These are phyloP conservation scores for Hysterium pulicare DNA, from an alignment of 2,329 filamentous ascomycete species.

Conservation along the genomic window DNA sequence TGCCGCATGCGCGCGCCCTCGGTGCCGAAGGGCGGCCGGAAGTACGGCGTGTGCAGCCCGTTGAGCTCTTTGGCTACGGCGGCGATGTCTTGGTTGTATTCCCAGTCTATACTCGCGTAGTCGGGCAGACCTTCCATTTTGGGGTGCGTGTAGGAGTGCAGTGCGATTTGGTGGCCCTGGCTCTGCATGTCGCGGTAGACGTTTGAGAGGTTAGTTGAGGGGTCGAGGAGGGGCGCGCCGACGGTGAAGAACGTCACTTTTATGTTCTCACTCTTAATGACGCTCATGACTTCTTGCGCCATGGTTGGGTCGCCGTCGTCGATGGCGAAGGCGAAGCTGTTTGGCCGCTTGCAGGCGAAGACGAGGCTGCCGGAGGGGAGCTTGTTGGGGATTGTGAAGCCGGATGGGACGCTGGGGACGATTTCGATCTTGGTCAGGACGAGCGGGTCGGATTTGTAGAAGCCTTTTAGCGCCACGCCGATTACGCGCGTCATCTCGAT, in stretches of 20 bases:
- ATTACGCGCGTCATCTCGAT: constrained; percentile 56
- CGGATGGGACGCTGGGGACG: constrained; percentile 51
- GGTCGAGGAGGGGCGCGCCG: constrained; percentile 59
- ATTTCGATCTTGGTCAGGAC: constrained; percentile 61
- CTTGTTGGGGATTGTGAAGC: constrained; percentile 56
- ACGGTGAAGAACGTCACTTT: constrained; percentile 71
- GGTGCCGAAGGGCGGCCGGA: constrained; percentile 67
- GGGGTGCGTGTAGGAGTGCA: constrained; percentile 69
- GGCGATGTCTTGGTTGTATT: constrained; percentile 56
- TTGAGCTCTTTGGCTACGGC: constrained; percentile 42
- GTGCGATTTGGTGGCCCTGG: constrained; percentile 64
- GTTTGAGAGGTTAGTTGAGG: constrained; percentile 57
- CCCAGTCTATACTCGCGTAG: constrained; percentile 58
- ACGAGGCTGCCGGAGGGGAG: constrained; percentile 59
- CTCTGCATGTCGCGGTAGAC: constrained; percentile 62
- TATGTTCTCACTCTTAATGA: constrained; percentile 59
- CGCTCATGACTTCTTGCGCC: constrained; percentile 59
- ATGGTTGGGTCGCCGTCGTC: constrained; percentile 63
- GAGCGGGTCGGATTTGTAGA: constrained; percentile 52
- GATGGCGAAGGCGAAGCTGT: constrained; percentile 70
- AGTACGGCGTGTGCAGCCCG: constrained; percentile 49
- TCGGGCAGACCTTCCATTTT: constrained; percentile 58
- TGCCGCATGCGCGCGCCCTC: constrained; percentile 65
- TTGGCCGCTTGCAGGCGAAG: constrained; percentile 63
- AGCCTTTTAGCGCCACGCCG: constrained; percentile 62